phyloP scores from a whole-genome alignment of 164 flowering plant genomes.

The Annona squamosa region DNA sequence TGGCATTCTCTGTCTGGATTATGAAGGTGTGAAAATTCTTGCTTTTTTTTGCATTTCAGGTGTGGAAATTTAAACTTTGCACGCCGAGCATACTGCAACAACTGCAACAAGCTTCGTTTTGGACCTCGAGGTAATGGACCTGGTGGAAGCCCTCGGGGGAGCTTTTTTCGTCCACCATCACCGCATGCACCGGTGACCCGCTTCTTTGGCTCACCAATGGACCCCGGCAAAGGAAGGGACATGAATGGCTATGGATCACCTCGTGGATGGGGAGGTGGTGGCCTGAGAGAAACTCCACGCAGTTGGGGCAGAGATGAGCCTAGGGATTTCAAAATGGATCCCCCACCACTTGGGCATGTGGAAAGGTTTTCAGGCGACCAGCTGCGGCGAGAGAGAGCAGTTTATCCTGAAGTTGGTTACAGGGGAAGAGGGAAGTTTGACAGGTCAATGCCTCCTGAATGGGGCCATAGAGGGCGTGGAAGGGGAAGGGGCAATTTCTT shows the following conservation, averaged over 20 bases:
- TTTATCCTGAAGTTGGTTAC: conserved; percentile 43
- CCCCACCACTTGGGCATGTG: conserved; percentile 48
- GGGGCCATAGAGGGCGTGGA: conserved; percentile 49
- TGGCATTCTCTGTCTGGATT: background rate
- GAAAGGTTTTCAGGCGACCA: conserved; percentile 56
- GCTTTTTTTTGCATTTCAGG: conserved; percentile 25
- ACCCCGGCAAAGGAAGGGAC: conserved; percentile 53
- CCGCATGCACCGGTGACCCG: conserved; percentile 42
- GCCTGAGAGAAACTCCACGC: conserved; percentile 60
- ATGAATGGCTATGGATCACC: conserved; percentile 67
- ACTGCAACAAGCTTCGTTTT: conserved; percentile 55
- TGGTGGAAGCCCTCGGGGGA: conserved; percentile 40
- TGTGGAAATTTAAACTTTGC: conserved; percentile 87
- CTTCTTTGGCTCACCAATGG: conserved; percentile 47
- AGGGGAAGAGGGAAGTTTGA: conserved; percentile 54
- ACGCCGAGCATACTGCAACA: conserved; percentile 70
- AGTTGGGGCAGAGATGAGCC: conserved; percentile 58
- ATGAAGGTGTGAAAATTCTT: background rate
- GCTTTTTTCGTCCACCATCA: conserved; percentile 46
- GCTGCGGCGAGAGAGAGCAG: conserved; percentile 41
- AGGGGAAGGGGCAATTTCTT: conserved; percentile 49
- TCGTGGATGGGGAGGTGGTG: conserved; percentile 57
- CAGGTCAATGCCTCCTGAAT: conserved; percentile 41
- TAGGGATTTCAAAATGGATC: conserved; percentile 43
- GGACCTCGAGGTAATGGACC: conserved; percentile 25